Percentiles rank a stretch among this genome's conserved stretches.
These are phyloP conservation scores for Colletotrichum cereale DNA, from an alignment of 2,329 filamentous ascomycete species.

Conservation along the genomic window DNA sequence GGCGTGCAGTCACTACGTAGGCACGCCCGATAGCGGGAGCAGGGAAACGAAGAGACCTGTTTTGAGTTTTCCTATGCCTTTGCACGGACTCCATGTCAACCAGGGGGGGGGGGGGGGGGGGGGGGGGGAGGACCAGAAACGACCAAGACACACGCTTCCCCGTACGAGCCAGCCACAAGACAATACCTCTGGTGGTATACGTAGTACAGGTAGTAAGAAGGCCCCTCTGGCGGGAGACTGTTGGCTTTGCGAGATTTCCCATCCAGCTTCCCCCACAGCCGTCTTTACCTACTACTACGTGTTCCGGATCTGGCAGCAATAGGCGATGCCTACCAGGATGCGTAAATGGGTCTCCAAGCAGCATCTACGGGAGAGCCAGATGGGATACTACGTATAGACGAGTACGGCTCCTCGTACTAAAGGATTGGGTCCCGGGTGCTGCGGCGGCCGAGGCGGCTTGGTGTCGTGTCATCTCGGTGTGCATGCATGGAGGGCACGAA, in stretches of 20 bases:
- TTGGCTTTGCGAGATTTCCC: neutral
- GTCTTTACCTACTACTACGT: neutral
- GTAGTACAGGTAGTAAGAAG: too few species aligned
- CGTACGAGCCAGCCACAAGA: too few species aligned
- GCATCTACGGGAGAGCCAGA: neutral
- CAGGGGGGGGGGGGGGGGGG: neutral
- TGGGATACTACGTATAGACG: neutral
- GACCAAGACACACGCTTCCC: too few species aligned
- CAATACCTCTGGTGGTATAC: too few species aligned
- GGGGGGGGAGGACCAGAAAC: neutral
- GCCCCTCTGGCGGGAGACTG: too few species aligned
- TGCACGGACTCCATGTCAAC: constrained; percentile 22
- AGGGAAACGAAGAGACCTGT: constrained; percentile 24
- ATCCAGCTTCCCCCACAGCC: neutral
- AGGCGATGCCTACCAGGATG: neutral
- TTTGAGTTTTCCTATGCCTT: constrained; percentile 25
- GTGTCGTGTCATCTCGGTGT: constrained; percentile 25
- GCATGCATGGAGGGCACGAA: constrained; percentile 29
- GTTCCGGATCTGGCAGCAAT: neutral
- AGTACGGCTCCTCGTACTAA: neutral
- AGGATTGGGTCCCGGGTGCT: neutral
- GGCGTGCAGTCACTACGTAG: constrained; percentile 9
- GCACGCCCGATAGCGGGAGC: constrained; percentile 13
- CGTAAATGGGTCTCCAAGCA: neutral
- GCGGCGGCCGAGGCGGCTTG: constrained; percentile 18